Evolutionary conservation across 2,329 filamentous ascomycete species (phyloP).

Genomic region (Microdochium bolleyi): DNA sequence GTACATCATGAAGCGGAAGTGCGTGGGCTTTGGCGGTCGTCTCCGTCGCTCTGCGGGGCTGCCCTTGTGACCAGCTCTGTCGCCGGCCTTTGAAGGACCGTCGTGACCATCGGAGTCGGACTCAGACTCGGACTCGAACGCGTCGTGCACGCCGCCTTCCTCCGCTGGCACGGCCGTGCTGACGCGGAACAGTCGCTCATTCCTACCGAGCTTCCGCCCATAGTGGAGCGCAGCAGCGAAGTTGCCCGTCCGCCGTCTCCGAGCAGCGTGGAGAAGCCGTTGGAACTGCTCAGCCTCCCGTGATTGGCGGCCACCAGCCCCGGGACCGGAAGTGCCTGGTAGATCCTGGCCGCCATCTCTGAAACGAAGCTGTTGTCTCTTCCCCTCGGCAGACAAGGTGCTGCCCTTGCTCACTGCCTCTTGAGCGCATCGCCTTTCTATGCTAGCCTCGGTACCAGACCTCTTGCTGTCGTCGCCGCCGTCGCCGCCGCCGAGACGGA

Average conservation of each 20-base stretch:
- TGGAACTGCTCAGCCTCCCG: constrained; percentile 12
- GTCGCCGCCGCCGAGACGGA: neutral
- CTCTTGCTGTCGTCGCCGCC: too few species aligned
- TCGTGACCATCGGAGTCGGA: constrained; percentile 9
- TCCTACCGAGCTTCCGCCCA: constrained; percentile 12
- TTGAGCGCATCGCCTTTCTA: too few species aligned
- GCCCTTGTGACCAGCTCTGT: neutral
- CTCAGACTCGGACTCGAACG: constrained; percentile 12
- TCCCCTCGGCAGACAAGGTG: too few species aligned
- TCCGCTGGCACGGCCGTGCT: constrained; percentile 11
- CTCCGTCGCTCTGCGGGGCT: too few species aligned
- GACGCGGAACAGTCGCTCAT: constrained; percentile 16
- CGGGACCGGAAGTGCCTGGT: too few species aligned
- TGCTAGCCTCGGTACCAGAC: too few species aligned
- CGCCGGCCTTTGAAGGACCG: neutral
- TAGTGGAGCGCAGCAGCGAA: constrained; percentile 17
- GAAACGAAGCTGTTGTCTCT: too few species aligned
- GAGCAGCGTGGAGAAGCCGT: constrained; percentile 10
- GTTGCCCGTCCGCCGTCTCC: constrained; percentile 11
- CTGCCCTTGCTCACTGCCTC: too few species aligned
- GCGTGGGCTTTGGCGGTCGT: constrained; percentile 1
- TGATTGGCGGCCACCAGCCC: too few species aligned
- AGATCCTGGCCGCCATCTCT: too few species aligned
- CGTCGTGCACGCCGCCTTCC: constrained; percentile 17
- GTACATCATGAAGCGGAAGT: constrained; percentile 19